Evolutionary conservation across 2,329 filamentous ascomycete genomes (phyloP), one percentile per base, ranked within the genome.

Genomic region (Trichoderma semiorbis): DNA sequence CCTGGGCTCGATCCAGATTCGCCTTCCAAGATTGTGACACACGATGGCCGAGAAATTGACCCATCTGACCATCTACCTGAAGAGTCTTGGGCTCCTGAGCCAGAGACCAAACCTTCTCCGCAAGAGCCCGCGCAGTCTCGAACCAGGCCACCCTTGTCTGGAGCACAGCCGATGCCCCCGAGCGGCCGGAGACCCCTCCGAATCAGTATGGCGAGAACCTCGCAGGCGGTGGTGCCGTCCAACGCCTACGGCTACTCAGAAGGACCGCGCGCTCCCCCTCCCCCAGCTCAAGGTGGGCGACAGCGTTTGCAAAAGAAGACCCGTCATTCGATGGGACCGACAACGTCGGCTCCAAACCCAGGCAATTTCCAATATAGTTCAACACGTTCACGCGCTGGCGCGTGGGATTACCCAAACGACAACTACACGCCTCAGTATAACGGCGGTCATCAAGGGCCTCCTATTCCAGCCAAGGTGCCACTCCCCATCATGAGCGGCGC

Each of bases 61-160:
- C 93, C 93, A 1, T 93, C 92, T 0, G 93, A 95, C 79, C 92
- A 95, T 78, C 84, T 95, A 16, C 93, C 93, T 0, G 88, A 93
- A 78, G 90, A 93, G 70, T 89, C 89, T 1, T 94, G 92, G 92
- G 92, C 92, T 2, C 92, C 92, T 0, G 92, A 94, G 76, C 92
- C 92, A 0, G 91, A 93, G 75, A 85, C 87, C 2, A 81, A 81
- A 73, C 74, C 78, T 34, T 78, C 75, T 57, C 74, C 30, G 4
- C 60, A 78, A 64, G 72, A 77, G 21, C 75, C 78, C 1, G 73
- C 77, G 69, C 79, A 83, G 65, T 70, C 79, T 39, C 78, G 78
- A 28, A 79, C 83, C 7, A 83, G 88, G 36, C 83, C 85, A 7
- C 80, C 85, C 3, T 82, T 87, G 1, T 84, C 81, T 5, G 88